A percentile compares a stretch with the other conserved stretches of the same genome.
Conservation (phyloP, 106 monocot genomes). For the Acanthochlamys bracteata region DNA sequence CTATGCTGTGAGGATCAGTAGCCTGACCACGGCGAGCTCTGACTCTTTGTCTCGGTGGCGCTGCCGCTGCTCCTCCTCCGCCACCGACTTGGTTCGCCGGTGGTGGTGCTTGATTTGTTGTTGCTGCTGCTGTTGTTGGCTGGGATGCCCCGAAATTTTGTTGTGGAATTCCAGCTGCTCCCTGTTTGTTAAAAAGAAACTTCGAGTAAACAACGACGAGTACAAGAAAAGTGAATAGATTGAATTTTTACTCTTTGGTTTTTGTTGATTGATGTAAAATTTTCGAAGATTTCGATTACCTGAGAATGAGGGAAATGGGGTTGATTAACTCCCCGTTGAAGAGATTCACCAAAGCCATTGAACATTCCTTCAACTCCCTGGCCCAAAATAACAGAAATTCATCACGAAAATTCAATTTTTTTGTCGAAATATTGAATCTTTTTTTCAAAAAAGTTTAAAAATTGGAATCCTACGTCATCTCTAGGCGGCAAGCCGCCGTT, state of each 20-base stretch:
- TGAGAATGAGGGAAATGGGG: slow-evolving; percentile 38
- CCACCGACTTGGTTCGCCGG: slow-evolving; percentile 50
- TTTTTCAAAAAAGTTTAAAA: background rate
- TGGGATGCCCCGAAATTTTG: slow-evolving; percentile 49
- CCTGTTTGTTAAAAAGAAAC: background rate
- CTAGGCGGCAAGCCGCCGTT: slow-evolving; percentile 9
- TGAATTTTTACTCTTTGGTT: background rate
- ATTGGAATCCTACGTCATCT: slow-evolving; percentile 25
- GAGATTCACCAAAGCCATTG: slow-evolving; percentile 30
- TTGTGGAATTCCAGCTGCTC: slow-evolving; percentile 13
- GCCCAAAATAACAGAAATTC: background rate
- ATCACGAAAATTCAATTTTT: background rate
- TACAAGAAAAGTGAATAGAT: background rate
- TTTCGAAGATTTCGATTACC: slow-evolving; percentile 8
- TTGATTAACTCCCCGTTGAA: slow-evolving; percentile 15
- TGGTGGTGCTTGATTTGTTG: slow-evolving; percentile 13
- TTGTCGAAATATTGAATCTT: background rate
- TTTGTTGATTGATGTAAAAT: background rate
- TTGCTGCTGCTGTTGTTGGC: slow-evolving; percentile 11
- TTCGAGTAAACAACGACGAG: background rate
- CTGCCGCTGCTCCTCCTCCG: slow-evolving; percentile 12
- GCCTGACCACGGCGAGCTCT: slow-evolving; percentile 88
- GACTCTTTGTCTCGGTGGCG: slow-evolving; percentile 65
- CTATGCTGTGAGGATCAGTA: slow-evolving; percentile 94
- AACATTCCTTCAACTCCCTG: slow-evolving; percentile 25